phyloP scores from a whole-genome alignment of 805 yeast genomes.

The Lachancea lanzarotensis region DNA sequence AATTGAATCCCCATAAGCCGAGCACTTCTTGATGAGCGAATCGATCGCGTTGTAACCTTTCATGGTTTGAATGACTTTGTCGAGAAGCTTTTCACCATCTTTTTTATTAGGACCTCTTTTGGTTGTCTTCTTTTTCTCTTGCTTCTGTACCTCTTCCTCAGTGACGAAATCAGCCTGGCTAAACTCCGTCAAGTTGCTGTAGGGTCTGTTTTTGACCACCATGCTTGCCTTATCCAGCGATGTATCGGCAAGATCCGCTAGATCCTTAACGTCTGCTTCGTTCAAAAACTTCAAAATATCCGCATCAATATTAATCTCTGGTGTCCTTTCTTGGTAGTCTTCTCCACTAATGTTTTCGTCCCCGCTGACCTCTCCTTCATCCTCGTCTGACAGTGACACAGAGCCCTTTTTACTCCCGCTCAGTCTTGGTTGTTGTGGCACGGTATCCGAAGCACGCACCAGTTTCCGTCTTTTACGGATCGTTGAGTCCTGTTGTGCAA shows the following conservation, averaged over 20 bases:
- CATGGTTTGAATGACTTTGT: slow-evolving; percentile 60
- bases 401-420: slow-evolving; percentile 12
- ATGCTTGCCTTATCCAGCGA: slow-evolving; percentile 57
- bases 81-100: slow-evolving; percentile 69
- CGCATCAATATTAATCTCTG: slow-evolving; percentile 44
- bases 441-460: slow-evolving; percentile 34
- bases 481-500: slow-evolving; percentile 5
- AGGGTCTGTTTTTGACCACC: slow-evolving; percentile 69
- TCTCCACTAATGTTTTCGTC: slow-evolving; percentile 39
- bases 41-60: slow-evolving; percentile 93
- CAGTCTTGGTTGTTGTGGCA: neutral
- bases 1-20: slow-evolving; percentile 65
- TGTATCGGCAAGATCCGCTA: slow-evolving; percentile 74
- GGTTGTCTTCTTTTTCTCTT: slow-evolving; percentile 19
- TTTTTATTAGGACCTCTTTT: slow-evolving; percentile 44
- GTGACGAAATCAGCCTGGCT: slow-evolving; percentile 48
- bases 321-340: slow-evolving; percentile 22
- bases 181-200: slow-evolving; percentile 48
- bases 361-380: slow-evolving; percentile 32
- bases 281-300: slow-evolving; percentile 74
- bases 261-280: slow-evolving; percentile 64
- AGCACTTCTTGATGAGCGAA: slow-evolving; percentile 78
- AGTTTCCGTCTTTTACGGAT: slow-evolving; percentile 33
- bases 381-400: slow-evolving; percentile 29
- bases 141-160: slow-evolving; percentile 21